phyloP scores from a whole-genome alignment of 176 grass and related monocot species.

The Eleusine coracana region DNA sequence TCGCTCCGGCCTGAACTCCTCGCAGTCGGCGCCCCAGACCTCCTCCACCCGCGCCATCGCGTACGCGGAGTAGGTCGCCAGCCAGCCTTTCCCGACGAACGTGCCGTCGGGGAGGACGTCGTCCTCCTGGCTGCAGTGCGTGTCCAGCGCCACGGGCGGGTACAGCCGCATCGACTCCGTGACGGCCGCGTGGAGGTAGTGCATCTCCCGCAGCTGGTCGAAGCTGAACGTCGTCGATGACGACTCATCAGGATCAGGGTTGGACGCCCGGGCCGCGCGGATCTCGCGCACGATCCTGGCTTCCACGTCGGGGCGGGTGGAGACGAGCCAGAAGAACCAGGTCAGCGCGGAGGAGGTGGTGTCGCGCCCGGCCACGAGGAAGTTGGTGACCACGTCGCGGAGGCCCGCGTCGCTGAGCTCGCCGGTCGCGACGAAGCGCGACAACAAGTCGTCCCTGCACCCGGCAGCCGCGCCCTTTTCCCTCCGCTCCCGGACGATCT shows the following conservation, averaged over 20 bases:
- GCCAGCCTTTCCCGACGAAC: constrained; percentile 47
- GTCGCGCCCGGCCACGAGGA: constrained; percentile 85
- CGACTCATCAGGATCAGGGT: background rate
- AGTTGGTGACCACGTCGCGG: constrained; percentile 94
- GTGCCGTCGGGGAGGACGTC: constrained; percentile 92
- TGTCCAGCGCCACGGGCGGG: constrained; percentile 86
- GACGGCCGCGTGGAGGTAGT: constrained; percentile 71
- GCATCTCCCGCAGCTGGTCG: constrained; percentile 65
- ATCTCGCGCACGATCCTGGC: constrained; percentile 45
- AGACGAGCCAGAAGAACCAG: constrained; percentile 90
- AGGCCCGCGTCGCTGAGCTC: constrained; percentile 66
- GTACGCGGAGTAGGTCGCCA: constrained; percentile 85
- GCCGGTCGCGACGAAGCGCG: constrained; percentile 68
- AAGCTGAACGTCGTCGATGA: constrained; percentile 40
- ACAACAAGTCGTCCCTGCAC: constrained; percentile 81
- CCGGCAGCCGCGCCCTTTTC: constrained; percentile 52
- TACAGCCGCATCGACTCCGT: constrained; percentile 86
- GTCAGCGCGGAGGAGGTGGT: constrained; percentile 87
- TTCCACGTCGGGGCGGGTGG: constrained; percentile 60
- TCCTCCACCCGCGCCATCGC: constrained; percentile 85
- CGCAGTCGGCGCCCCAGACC: constrained; percentile 68
- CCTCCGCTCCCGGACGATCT: constrained; percentile 55
- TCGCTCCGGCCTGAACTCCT: constrained; percentile 55
- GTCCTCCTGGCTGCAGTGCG: constrained; percentile 51
- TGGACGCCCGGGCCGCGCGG: background rate